Evolutionary conservation across 1,139 yeast species (phyloP), one percentile per base, ranked within the genome.

Genomic region (Tardiomyces blankii): DNA sequence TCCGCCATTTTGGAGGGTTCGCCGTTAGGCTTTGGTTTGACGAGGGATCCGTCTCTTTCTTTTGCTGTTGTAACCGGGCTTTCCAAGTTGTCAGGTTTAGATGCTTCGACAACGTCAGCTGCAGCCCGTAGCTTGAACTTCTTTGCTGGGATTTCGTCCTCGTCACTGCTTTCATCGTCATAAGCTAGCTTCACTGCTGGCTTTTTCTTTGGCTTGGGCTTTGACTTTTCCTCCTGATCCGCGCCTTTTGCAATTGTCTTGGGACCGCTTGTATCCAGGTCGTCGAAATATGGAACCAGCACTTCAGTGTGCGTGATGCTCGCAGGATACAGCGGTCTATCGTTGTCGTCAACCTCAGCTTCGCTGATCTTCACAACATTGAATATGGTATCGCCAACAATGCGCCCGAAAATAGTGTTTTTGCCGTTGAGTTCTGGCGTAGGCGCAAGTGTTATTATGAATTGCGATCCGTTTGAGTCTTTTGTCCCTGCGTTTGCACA

Each of bases 321-420:
- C 0, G 75, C 73, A 0, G 86, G 85, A 54, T 71, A 78, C 21
- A 77, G 43, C 1, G 82, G 82, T 32, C 59, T 57, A 21, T 68
- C 69, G 0, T 64, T 64, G 5, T 63, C 72, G 32, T 54, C 62
- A 33, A 73, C 52, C 48, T 78, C 83, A 12, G 73, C 68, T 40
- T 75, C 76, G 2, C 39, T 41, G 9, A 82, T 79, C 44, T 69
- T 68, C 41, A 74, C 61, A 12, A 80, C 72, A 39, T 72, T 78
- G 64, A 73, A 75, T 4, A 79, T 70, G 0, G 83, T 69, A 30
- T 77, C 78, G 1, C 81, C 87, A 2, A 71, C 72, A 12, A 84
- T 67, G 49, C 75, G 73, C 0, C 94, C 95, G 55, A 85, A 70
- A 16, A 80, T 58, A 0, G 80, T 78, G 50, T 70, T 70, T 48